phyloP scores from a whole-genome alignment of 176 grass and related monocot genomes.

The Pontederia paniculata region DNA sequence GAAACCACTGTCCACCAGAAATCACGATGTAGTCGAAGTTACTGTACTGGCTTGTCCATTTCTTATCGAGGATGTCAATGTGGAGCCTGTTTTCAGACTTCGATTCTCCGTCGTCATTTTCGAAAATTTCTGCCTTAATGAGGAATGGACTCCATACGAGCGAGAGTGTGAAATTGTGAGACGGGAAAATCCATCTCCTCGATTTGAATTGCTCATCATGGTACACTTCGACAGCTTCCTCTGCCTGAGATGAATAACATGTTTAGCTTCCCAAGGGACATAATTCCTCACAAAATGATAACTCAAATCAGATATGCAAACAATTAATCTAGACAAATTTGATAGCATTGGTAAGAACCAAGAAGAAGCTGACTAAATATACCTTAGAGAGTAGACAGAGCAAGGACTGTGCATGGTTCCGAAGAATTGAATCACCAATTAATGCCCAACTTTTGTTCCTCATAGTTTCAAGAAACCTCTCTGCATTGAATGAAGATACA shows the following conservation, averaged over 20 bases:
- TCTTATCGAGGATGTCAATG: slow-evolving; percentile 45
- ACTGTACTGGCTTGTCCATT: slow-evolving; percentile 43
- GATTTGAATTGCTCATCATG: slow-evolving; percentile 15
- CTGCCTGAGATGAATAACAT: neutral
- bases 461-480: neutral
- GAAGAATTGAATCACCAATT: slow-evolving; percentile 10
- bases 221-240: slow-evolving; percentile 5
- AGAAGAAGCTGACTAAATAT: no score
- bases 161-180: slow-evolving; percentile 43
- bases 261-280: no score
- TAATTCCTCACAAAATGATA: no score
- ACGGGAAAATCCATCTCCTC: slow-evolving; percentile 9
- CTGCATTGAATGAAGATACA: slow-evolving; percentile 4
- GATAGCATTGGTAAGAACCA: no score
- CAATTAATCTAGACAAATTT: no score
- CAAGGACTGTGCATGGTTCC: slow-evolving; percentile 8
- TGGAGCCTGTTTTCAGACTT: slow-evolving; percentile 43
- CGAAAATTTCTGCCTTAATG: slow-evolving; percentile 30
- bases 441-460: slow-evolving; percentile 6
- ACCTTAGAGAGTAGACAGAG: slow-evolving; percentile 14
- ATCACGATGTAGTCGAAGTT: slow-evolving; percentile 51
- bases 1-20: slow-evolving; percentile 81
- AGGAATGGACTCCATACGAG: slow-evolving; percentile 82
- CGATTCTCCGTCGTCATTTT: slow-evolving; percentile 35
- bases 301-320: no score